These are phyloP conservation scores for Neotropicomus parvogracilis DNA, from an alignment of 1,284 basidiomycete genomes.

Conservation along the genomic window DNA sequence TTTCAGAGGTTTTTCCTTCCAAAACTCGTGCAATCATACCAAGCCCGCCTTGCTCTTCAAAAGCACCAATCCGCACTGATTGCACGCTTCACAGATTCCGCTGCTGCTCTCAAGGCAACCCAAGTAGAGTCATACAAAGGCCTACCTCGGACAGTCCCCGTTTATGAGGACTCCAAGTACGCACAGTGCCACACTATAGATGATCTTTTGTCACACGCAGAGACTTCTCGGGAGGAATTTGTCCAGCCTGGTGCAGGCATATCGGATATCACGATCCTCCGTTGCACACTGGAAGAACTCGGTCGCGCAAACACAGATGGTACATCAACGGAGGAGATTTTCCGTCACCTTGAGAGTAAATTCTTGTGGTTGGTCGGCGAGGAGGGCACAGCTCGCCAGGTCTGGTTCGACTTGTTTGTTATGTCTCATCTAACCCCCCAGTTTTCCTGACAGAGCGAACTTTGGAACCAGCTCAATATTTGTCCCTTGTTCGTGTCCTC, in stretches of 20 bases:
- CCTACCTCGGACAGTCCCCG: constrained; percentile 50
- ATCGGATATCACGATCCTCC: constrained; percentile 52
- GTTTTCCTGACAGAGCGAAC: constrained; percentile 39
- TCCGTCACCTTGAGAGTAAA: constrained; percentile 51
- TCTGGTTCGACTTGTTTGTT: constrained; percentile 26
- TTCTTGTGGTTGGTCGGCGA: constrained; percentile 52
- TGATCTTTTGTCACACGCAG: constrained; percentile 39
- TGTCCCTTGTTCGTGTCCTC: constrained; percentile 46
- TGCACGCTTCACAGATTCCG: constrained; percentile 48
- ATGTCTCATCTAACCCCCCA: not conserved
- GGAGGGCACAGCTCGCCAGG: constrained; percentile 48
- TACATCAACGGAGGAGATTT: constrained; percentile 56
- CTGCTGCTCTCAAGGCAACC: constrained; percentile 47
- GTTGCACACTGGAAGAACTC: constrained; percentile 57
- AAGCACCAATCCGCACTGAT: constrained; percentile 57
- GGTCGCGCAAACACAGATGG: constrained; percentile 37
- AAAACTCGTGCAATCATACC: constrained; percentile 52
- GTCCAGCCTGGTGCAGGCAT: constrained; percentile 37
- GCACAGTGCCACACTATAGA: constrained; percentile 44
- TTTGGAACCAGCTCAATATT: constrained; percentile 60
- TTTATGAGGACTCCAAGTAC: constrained; percentile 49
- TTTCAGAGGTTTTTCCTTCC: constrained; percentile 64
- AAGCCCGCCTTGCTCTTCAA: constrained; percentile 58
- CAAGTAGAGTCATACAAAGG: constrained; percentile 52
- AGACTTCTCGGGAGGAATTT: constrained; percentile 24